A percentile compares a stretch with the other conserved stretches of the same genome.
These are phyloP conservation scores for Micractinium sp. DNA, from an alignment of 139 green algal species.

Conservation along the genomic window DNA sequence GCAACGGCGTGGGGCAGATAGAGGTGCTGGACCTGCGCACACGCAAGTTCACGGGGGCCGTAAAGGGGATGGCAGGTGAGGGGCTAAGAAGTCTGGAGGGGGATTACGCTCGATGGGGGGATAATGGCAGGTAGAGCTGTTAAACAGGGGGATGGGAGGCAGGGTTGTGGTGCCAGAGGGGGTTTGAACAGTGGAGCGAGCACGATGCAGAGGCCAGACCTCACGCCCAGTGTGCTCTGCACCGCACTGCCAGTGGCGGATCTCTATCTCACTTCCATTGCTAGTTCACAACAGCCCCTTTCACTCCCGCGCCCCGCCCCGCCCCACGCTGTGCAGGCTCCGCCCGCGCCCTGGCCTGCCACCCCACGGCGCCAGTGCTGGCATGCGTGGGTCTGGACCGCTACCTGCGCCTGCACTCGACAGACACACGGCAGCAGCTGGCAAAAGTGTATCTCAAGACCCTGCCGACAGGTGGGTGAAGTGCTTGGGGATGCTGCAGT, in stretches of 20 bases:
- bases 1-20: slow-evolving; percentile 64
- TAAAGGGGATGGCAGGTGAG: slow-evolving; percentile 59
- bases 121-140: too few relatives aligned
- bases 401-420: slow-evolving; percentile 68
- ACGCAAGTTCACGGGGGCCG: slow-evolving; percentile 47
- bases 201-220: too few relatives aligned
- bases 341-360: slow-evolving; percentile 51
- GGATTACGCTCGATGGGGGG: too few relatives aligned
- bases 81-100: not conserved
- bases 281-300: too few relatives aligned
- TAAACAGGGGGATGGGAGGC: too few relatives aligned
- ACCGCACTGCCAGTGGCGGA: too few relatives aligned
- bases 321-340: slow-evolving; percentile 44
- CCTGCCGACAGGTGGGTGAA: slow-evolving; percentile 51
- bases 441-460: slow-evolving; percentile 73
- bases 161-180: too few relatives aligned
- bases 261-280: too few relatives aligned
- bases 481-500: not conserved
- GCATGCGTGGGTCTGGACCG: slow-evolving; percentile 75
- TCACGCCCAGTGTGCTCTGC: too few relatives aligned
- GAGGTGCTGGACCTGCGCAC: slow-evolving; percentile 64
- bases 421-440: slow-evolving; percentile 41
- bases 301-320: too few relatives aligned
- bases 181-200: too few relatives aligned
- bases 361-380: slow-evolving; percentile 54